Conservation (phyloP, 441 rosid species). For the Kokia cookei region DNA sequence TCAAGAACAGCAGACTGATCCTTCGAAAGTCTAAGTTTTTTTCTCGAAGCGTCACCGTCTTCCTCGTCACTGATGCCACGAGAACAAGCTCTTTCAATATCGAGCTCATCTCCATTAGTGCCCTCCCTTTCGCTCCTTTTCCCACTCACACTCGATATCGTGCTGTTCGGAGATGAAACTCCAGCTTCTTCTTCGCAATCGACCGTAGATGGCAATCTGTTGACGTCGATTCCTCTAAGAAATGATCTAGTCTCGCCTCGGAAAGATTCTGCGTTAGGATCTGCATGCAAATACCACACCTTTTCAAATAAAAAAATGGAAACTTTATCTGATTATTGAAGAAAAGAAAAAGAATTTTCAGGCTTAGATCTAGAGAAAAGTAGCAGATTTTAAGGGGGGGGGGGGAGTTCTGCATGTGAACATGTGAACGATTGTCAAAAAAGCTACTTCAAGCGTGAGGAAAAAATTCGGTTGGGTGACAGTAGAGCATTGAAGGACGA, state of each 20-base stretch:
- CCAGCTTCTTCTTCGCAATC: slow-evolving; percentile 82
- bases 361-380: slow-evolving; percentile 1
- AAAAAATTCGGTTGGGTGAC: neutral
- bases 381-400: neutral
- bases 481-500: neutral
- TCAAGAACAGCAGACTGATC: slow-evolving; percentile 92
- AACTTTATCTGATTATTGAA: neutral
- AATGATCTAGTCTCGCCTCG: slow-evolving; percentile 50
- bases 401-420: neutral
- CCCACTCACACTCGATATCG: slow-evolving; percentile 75
- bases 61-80: slow-evolving; percentile 89
- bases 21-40: slow-evolving; percentile 85
- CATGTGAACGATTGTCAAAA: slow-evolving; percentile 8
- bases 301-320: neutral
- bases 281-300: slow-evolving; percentile 36
- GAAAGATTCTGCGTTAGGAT: slow-evolving; percentile 49
- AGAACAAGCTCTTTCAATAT: slow-evolving; percentile 53
- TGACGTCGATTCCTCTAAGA: slow-evolving; percentile 79
- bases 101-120: slow-evolving; percentile 48
- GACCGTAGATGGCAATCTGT: slow-evolving; percentile 51
- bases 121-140: slow-evolving; percentile 79
- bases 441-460: neutral
- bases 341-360: neutral
- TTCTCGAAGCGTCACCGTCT: slow-evolving; percentile 76
- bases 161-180: slow-evolving; percentile 86